Conservation (phyloP, 225 moss, liverwort and hornwort genomes). For the Pseudoscleropodium purum region DNA sequence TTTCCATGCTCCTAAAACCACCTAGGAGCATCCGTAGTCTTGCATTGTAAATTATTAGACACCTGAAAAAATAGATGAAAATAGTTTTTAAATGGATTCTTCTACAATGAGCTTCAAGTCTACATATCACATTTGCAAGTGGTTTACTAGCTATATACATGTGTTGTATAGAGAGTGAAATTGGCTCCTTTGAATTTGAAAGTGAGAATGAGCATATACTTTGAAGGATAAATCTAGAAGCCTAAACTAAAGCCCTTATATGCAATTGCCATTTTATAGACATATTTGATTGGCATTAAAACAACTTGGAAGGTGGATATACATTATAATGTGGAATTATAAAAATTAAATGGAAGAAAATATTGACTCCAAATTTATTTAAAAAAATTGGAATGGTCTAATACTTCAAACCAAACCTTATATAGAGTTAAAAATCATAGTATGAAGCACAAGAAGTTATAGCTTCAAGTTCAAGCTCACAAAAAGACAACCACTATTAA, state of each 20-base stretch:
- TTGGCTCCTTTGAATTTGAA: background rate
- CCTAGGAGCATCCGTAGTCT: background rate
- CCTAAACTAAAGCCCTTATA: fast-evolving
- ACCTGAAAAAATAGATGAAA: background rate
- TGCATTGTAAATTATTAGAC: background rate
- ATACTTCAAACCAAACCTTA: background rate
- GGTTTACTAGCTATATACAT: background rate
- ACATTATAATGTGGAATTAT: background rate
- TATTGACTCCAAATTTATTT: background rate
- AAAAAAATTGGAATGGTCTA: background rate
- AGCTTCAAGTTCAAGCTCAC: background rate
- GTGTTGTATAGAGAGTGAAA: background rate
- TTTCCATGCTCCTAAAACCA: background rate
- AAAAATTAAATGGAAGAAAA: background rate
- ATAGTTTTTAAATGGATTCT: background rate
- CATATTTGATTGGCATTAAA: background rate
- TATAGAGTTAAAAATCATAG: background rate
- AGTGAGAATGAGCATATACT: background rate
- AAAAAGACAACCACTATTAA: background rate
- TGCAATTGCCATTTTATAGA: background rate
- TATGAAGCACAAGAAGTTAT: background rate
- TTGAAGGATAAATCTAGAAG: fast-evolving
- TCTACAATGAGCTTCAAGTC: background rate
- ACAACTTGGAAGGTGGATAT: background rate
- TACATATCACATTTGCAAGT: background rate